phyloP scores from a whole-genome alignment of 768 basidiomycete genomes.

The Trametes gibbosa region DNA sequence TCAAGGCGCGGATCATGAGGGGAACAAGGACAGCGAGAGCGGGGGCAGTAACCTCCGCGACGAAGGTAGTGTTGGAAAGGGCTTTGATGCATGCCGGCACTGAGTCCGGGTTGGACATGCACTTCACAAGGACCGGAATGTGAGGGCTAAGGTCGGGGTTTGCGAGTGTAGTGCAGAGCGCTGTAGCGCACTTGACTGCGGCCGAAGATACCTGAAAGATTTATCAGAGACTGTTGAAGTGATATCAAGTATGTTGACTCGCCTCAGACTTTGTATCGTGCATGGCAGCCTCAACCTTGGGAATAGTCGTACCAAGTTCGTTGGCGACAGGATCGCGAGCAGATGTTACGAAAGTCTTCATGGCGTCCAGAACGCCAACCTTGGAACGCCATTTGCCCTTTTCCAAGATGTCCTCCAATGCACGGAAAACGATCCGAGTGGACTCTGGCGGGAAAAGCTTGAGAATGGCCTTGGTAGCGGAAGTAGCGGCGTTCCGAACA shows the following conservation, averaged over 20 bases:
- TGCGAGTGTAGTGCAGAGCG: constrained; percentile 85
- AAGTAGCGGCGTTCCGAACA: constrained; percentile 75
- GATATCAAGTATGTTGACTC: constrained; percentile 2
- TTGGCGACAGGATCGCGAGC: constrained; percentile 78
- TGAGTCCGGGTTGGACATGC: constrained; percentile 87
- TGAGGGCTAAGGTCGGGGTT: constrained; percentile 92
- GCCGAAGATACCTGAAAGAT: constrained; percentile 69
- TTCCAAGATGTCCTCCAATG: constrained; percentile 72
- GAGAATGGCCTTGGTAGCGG: constrained; percentile 80
- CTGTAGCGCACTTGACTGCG: constrained; percentile 86
- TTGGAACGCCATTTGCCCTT: constrained; percentile 93
- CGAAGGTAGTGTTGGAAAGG: constrained; percentile 92
- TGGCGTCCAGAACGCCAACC: constrained; percentile 87
- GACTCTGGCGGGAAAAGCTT: constrained; percentile 84
- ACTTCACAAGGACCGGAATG: constrained; percentile 85
- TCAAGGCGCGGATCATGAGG: constrained; percentile 83
- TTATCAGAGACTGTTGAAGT: neutral
- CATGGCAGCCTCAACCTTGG: constrained; percentile 87
- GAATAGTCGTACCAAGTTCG: constrained; percentile 77
- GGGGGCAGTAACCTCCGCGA: constrained; percentile 95
- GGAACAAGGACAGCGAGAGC: constrained; percentile 95
- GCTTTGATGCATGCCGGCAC: constrained; percentile 94
- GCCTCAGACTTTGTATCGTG: constrained; percentile 97
- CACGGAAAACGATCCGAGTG: constrained; percentile 62
- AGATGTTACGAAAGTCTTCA: constrained; percentile 67